phyloP scores from a whole-genome alignment of 257 asterid genomes.

The Salvia miltiorrhiza region DNA sequence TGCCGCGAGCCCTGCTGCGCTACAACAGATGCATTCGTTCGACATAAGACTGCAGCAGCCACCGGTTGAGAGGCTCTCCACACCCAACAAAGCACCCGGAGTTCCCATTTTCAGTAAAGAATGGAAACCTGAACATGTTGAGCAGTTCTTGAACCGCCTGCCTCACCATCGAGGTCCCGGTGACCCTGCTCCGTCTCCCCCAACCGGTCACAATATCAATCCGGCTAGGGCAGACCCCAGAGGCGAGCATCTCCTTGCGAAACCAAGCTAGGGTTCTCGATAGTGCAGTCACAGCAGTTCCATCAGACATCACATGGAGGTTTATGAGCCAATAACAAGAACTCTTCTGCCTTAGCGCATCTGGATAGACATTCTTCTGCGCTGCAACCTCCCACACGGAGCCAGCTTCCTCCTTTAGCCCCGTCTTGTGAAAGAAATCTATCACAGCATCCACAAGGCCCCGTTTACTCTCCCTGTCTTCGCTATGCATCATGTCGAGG shows the following conservation, averaged over 20 bases:
- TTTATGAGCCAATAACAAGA: constrained; percentile 86
- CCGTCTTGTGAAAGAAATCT: constrained; percentile 85
- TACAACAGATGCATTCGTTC: constrained; percentile 95
- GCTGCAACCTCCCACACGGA: constrained; percentile 97
- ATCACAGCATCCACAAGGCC: constrained; percentile 89
- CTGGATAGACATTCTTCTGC: constrained; percentile 77
- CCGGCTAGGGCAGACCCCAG: constrained; percentile 63
- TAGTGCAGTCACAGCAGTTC: constrained; percentile 90
- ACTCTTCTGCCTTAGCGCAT: constrained; percentile 74
- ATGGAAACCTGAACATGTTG: constrained; percentile 62
- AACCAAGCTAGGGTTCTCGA: constrained; percentile 93
- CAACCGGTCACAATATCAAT: constrained; percentile 94
- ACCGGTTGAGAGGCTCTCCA: constrained; percentile 76
- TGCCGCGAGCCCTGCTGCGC: constrained; percentile 17
- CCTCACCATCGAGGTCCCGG: constrained; percentile 82
- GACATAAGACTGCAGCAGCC: constrained; percentile 78
- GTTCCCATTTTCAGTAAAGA: constrained; percentile 69
- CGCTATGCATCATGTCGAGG: constrained; percentile 87
- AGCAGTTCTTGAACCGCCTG: constrained; percentile 77
- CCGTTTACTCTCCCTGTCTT: constrained; percentile 93
- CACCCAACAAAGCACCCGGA: constrained; percentile 90
- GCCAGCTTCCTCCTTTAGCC: constrained; percentile 94
- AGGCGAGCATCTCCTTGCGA: constrained; percentile 62
- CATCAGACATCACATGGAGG: constrained; percentile 93
- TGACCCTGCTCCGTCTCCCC: constrained; percentile 93